Evolutionary conservation across 352 stramenopile species (phyloP).

Genomic region (Globisporangium emineosum): DNA sequence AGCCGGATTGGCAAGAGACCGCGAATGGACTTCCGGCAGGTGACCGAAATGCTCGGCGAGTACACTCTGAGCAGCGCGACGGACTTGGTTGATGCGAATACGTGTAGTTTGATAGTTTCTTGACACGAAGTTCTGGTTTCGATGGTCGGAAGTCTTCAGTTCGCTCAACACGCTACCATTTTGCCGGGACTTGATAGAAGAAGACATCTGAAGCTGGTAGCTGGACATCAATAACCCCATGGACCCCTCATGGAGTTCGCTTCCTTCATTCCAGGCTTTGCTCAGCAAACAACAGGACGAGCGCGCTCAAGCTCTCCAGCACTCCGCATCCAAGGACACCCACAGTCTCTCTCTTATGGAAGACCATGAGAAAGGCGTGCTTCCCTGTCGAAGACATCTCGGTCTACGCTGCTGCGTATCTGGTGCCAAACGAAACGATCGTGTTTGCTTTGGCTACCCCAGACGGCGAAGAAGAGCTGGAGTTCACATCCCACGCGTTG

Average conservation of each 20-base stretch:
- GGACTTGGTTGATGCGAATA: too few relatives aligned
- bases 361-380: neutral
- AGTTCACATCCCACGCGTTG: slow-evolving; percentile 54
- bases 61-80: neutral
- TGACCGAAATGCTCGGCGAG: neutral
- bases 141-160: too few relatives aligned
- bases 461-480: slow-evolving; percentile 38
- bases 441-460: slow-evolving; percentile 41
- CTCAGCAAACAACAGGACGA: neutral
- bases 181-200: too few relatives aligned
- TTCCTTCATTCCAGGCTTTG: neutral
- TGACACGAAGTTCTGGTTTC: too few relatives aligned
- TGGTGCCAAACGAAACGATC: slow-evolving; percentile 43
- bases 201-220: too few relatives aligned
- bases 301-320: too few relatives aligned
- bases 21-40: neutral
- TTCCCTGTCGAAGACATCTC: slow-evolving; percentile 31
- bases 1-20: neutral
- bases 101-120: too few relatives aligned
- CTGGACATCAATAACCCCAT: neutral
- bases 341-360: neutral
- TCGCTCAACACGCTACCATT: too few relatives aligned
- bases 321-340: too few relatives aligned
- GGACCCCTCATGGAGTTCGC: neutral
- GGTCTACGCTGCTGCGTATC: slow-evolving; percentile 31